A percentile compares a stretch with the other conserved stretches of the same genome.
Evolutionary conservation across 192 early-diverging fungal species (phyloP).

Genomic region (Podila epicladia): DNA sequence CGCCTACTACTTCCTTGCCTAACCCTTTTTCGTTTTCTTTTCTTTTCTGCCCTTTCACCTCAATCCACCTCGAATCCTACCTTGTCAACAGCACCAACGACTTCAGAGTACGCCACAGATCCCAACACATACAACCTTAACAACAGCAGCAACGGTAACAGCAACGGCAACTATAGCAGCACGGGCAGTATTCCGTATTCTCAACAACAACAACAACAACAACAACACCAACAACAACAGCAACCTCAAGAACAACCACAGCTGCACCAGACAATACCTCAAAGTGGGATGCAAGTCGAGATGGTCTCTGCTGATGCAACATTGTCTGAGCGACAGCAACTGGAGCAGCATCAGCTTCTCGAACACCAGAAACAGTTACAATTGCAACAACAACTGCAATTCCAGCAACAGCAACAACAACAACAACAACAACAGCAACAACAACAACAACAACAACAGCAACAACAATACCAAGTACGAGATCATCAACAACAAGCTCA

Average conservation of each 20-base stretch:
- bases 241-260: background rate
- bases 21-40: background rate
- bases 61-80: background rate
- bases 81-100: background rate
- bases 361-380: conserved; percentile 14
- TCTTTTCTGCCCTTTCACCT: background rate
- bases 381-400: background rate
- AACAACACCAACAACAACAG: conserved; percentile 6
- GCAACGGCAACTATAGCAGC: background rate
- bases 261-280: background rate
- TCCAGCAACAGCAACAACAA: conserved; percentile 11
- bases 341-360: conserved; percentile 28
- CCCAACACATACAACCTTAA: background rate
- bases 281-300: conserved; percentile 38
- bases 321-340: conserved; percentile 35
- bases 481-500: too few species aligned
- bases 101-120: background rate
- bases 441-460: conserved; percentile 9
- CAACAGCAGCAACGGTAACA: background rate
- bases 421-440: conserved; percentile 9
- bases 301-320: conserved; percentile 43
- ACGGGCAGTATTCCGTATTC: background rate
- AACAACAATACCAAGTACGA: conserved; percentile 9
- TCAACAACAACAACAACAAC: background rate
- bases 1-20: background rate